A percentile compares a stretch with the other conserved stretches of the same genome.
These are phyloP conservation scores for Kodamaea alishanica DNA, from an alignment of 1,139 yeast species.

Conservation along the genomic window DNA sequence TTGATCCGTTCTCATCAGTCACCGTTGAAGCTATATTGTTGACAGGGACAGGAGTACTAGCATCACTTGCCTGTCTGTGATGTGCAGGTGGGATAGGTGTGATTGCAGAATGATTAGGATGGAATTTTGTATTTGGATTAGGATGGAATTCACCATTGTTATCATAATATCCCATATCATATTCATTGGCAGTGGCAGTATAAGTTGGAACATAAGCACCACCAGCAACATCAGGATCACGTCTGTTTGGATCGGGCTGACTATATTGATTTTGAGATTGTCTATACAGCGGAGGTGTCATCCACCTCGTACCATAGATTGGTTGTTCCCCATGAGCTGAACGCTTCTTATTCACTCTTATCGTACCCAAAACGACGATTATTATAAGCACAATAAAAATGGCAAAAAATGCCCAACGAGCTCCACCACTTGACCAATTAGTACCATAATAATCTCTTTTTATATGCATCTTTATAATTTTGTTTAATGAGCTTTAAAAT, in stretches of 20 bases:
- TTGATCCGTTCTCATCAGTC: constrained; percentile 9
- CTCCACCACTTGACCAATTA: constrained; percentile 33
- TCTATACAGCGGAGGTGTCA: constrained; percentile 83
- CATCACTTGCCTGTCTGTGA: constrained; percentile 13
- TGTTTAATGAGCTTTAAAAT: neutral
- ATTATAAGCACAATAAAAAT: constrained; percentile 47
- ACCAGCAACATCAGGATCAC: constrained; percentile 35
- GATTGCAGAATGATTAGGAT: constrained; percentile 7
- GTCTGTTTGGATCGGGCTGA: constrained; percentile 27
- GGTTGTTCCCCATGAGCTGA: constrained; percentile 63
- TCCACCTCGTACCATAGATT: constrained; percentile 81
- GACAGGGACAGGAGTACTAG: constrained; percentile 11
- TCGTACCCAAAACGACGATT: constrained; percentile 47
- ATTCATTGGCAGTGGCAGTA: constrained; percentile 59
- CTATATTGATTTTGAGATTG: constrained; percentile 67
- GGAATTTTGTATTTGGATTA: constrained; percentile 25
- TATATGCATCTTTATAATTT: constrained; percentile 7
- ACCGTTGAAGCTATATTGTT: constrained; percentile 7
- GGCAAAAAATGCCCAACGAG: constrained; percentile 58
- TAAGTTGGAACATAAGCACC: constrained; percentile 60
- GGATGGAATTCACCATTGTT: constrained; percentile 54
- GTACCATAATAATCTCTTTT: constrained; percentile 15
- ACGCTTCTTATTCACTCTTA: constrained; percentile 60
- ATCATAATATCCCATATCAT: constrained; percentile 82
- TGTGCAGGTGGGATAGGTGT: constrained; percentile 14